Percentiles rank a stretch among this genome's conserved stretches.
phyloP scores from a whole-genome alignment of 169 alveolate genomes.

The Amoebophrya sp. region DNA sequence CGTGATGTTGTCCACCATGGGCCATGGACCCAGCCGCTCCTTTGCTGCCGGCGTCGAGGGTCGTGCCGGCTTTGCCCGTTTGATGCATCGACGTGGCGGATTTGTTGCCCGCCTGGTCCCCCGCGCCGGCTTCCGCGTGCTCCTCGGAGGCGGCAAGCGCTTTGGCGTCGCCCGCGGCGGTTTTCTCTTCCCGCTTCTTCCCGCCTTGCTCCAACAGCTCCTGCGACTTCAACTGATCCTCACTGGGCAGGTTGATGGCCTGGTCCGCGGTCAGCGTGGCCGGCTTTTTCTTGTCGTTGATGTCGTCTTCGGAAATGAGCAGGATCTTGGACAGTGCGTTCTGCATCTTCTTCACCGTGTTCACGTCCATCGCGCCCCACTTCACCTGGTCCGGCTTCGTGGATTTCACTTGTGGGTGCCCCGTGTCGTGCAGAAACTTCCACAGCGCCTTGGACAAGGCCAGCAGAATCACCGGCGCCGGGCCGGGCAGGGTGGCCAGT shows the following conservation, averaged over 20 bases:
- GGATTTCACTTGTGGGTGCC: conserved; percentile 44
- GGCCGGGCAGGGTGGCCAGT: background rate
- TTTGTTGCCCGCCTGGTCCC: background rate
- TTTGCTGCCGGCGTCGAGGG: no score
- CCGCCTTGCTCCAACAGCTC: no score
- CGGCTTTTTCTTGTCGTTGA: background rate
- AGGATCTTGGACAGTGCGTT: conserved; percentile 36
- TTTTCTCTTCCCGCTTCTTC: background rate
- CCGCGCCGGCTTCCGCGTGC: background rate
- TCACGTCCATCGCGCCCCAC: conserved; percentile 37
- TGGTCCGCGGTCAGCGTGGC: background rate
- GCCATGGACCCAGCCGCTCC: no score
- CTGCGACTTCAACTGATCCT: background rate
- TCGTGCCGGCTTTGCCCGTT: background rate
- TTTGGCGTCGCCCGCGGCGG: no score
- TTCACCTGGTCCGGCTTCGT: conserved; percentile 9
- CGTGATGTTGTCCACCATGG: no score
- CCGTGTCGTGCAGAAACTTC: conserved; percentile 49
- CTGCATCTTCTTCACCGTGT: conserved; percentile 41
- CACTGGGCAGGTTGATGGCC: background rate
- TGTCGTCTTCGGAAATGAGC: background rate
- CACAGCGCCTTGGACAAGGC: conserved; percentile 39
- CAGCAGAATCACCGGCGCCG: background rate
- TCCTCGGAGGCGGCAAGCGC: no score
- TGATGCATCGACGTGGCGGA: background rate